Conservation (phyloP, 371 early-diverging fungal species). For the Actinomortierella wolfii region DNA sequence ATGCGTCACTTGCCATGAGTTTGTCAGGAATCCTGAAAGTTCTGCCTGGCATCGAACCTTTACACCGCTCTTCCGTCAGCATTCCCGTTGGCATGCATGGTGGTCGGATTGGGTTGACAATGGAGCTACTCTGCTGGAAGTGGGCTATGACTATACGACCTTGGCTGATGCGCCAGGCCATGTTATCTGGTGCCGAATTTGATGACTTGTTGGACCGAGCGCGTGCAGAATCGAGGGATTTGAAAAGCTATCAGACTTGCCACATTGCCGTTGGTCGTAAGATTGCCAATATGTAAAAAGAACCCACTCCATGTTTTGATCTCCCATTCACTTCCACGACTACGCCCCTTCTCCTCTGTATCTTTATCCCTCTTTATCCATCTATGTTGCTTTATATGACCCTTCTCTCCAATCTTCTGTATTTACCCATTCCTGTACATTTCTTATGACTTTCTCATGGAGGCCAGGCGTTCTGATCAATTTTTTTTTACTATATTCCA, state of each 20-base stretch:
- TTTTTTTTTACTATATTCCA: too few relatives aligned
- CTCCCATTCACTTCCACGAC: too few relatives aligned
- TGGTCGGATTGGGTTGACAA: conserved; percentile 30
- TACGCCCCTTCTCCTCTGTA: too few relatives aligned
- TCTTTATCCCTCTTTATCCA: too few relatives aligned
- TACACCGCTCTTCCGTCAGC: conserved; percentile 28
- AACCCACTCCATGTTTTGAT: too few relatives aligned
- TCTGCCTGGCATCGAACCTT: conserved; percentile 29
- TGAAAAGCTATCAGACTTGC: conserved; percentile 38
- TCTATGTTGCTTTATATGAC: too few relatives aligned
- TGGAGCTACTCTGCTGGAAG: conserved; percentile 31
- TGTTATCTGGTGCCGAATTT: conserved; percentile 40
- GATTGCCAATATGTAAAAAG: conserved; percentile 1
- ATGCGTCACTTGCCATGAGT: conserved; percentile 35
- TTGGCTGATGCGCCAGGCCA: conserved; percentile 44
- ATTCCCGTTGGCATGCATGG: conserved; percentile 45
- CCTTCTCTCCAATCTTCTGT: too few relatives aligned
- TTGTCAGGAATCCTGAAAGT: conserved; percentile 34
- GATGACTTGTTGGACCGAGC: conserved; percentile 42
- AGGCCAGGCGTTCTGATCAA: too few relatives aligned
- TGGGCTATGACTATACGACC: conserved; percentile 30
- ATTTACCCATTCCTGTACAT: too few relatives aligned
- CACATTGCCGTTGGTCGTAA: conserved; percentile 43
- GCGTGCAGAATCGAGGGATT: conserved; percentile 21
- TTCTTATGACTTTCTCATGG: too few relatives aligned